Base-by-base conservation (phyloP, 768 basidiomycete genomes). In the Tephrocybe sp. region DNA sequence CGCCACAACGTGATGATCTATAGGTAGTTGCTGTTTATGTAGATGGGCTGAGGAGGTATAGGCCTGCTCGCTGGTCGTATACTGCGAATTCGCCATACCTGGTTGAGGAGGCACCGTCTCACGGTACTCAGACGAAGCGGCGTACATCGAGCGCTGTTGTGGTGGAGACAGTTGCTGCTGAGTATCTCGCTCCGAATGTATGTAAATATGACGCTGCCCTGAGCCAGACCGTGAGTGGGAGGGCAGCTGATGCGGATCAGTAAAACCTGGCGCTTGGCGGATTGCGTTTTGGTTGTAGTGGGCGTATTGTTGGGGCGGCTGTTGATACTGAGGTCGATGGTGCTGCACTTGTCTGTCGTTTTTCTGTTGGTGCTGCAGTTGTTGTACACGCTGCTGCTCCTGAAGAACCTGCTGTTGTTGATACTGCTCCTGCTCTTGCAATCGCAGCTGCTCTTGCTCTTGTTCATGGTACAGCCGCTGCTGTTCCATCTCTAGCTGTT, bases 71-170 rank as follows among this genome's bases (percentile, higher is more conserved):
- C 15, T 14, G 7, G 15, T 36, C 11, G 34, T 36, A 4, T n/a
- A 36, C 4, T 36, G 15, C 4, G 9, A 5, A 36, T 8, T 4
- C 34, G 34, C 6, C 7, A 36, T 14, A 17, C 18, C 20, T 12
- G 25, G 38, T 26, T 51, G 50, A 15, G 30, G 5, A 34, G 20
- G 34, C 10, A 28, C 12, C 8, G 28, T 15, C 3, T 48, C 45
- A 20, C 48, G 60, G 45, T 63, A 63, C 17, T 65, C 61, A 1
- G 61, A 57, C 10, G 68, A 62, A 9, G 65, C 55, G n/a, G 61
- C 30, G 37, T 71, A 68, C 62, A 68, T 63, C 17, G 65, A 60
- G 15, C 15, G 34, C 41, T 73, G 70, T 38, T 68, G 73, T 23
- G 26, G 67, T 57, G 15, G n/a, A 15, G 24, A 12, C 25, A 17